Evolutionary conservation across 305 asterid genomes (phyloP).

Genomic region (Fraxinus floribunda): DNA sequence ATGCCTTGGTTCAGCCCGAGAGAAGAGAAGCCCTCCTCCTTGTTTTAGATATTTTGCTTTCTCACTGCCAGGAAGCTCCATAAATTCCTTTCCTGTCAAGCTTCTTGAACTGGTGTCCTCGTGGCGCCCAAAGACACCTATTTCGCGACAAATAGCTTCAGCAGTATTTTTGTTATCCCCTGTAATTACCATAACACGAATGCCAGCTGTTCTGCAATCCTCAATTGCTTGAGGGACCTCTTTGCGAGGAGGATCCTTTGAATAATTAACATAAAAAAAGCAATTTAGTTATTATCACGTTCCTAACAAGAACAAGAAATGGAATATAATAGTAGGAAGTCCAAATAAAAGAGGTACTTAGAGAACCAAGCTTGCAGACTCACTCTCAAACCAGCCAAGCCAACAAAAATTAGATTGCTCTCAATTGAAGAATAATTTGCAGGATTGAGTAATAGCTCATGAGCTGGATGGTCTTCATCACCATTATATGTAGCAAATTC

Average conservation of each 20-base stretch:
- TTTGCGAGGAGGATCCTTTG: constrained; percentile 84
- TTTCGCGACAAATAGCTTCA: constrained; percentile 88
- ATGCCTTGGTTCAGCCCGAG: constrained; percentile 97
- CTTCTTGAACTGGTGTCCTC: constrained; percentile 62
- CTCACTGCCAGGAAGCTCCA: constrained; percentile 45
- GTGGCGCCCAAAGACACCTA: constrained; percentile 67
- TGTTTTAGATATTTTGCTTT: constrained; percentile 54
- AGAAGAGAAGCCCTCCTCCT: constrained; percentile 75
- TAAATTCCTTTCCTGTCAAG: constrained; percentile 70
- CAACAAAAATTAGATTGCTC: constrained; percentile 73
- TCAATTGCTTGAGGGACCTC: constrained; percentile 91
- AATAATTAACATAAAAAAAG: not conserved
- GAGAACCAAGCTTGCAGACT: constrained; percentile 30
- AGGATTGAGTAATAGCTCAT: constrained; percentile 75
- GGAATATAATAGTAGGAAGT: not conserved
- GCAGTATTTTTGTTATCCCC: constrained; percentile 92
- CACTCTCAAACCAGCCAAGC: constrained; percentile 91
- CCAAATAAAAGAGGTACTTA: not conserved
- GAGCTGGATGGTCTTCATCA: constrained; percentile 97
- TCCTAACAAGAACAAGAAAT: not conserved
- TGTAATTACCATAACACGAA: constrained; percentile 86
- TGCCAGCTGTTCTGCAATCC: constrained; percentile 90
- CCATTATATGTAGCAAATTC: constrained; percentile 77
- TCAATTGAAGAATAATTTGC: constrained; percentile 83
- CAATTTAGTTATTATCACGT: not conserved